phyloP scores from a whole-genome alignment of 2,329 filamentous ascomycete species.

The Chrysosporium keratinophilum region DNA sequence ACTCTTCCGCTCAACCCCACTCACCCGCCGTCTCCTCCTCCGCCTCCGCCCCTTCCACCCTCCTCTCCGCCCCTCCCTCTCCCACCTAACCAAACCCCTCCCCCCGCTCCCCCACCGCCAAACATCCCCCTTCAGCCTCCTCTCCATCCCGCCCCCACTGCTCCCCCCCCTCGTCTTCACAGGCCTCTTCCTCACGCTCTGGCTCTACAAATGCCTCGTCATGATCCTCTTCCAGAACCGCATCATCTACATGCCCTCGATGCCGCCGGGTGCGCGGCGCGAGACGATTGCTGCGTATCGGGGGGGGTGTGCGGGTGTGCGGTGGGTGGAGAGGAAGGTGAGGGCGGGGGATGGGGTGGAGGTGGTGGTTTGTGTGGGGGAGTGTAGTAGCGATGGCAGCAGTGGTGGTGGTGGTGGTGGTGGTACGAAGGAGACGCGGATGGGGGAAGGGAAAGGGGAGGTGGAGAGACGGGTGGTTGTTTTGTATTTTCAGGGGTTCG shows the following conservation, averaged over 20 bases:
- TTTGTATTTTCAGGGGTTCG: conserved; percentile 42
- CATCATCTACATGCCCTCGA: conserved; percentile 69
- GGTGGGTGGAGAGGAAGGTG: conserved; percentile 56
- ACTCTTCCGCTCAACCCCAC: neutral
- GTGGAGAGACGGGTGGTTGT: conserved; percentile 28
- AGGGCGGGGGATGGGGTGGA: conserved; percentile 54
- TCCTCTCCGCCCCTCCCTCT: neutral
- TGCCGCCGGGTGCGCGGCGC: conserved; percentile 59
- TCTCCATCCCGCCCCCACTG: neutral
- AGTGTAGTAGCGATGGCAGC: no score
- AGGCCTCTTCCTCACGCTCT: conserved; percentile 56
- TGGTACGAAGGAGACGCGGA: neutral
- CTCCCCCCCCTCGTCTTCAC: conserved; percentile 54
- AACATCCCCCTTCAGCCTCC: no score
- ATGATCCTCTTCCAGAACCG: conserved; percentile 69
- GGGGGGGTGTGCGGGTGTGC: conserved; percentile 49
- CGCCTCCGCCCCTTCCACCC: neutral
- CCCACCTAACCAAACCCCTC: neutral
- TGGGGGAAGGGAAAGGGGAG: neutral
- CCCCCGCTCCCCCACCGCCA: neutral
- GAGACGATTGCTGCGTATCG: conserved; percentile 58
- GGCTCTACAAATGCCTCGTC: conserved; percentile 57
- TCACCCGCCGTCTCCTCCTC: neutral
- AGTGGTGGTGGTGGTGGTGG: conserved; percentile 54
- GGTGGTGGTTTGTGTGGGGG: conserved; percentile 51